phyloP scores from a whole-genome alignment of 352 stramenopile species.

The Globisporangium acanthophoron region DNA sequence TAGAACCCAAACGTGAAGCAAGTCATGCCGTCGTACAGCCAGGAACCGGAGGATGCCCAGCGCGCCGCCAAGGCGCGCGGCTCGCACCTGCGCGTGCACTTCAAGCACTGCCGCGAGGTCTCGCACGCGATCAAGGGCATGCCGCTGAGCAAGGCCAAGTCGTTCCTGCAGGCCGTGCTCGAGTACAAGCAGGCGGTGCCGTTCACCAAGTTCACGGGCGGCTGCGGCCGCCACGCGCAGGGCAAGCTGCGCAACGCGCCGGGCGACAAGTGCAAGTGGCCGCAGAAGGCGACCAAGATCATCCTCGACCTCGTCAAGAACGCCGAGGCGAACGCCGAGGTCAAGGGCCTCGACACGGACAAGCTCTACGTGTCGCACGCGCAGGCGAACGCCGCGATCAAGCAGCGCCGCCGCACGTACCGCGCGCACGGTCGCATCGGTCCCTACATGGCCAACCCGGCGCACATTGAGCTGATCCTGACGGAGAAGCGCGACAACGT shows the following conservation, averaged over 20 bases:
- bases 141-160: constrained; percentile 93
- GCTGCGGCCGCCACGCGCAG: constrained; percentile 96
- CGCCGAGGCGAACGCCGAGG: constrained; percentile 97
- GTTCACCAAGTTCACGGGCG: constrained; percentile 99
- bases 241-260: constrained; percentile 94
- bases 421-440: constrained; percentile 96
- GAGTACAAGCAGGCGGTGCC: constrained; percentile 97
- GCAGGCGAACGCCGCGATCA: constrained; percentile 97
- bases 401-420: constrained; percentile 99
- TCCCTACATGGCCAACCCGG: constrained; percentile 98
- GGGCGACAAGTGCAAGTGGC: constrained; percentile 98
- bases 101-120: constrained; percentile 99
- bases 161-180: constrained; percentile 95
- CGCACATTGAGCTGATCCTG: constrained; percentile 99
- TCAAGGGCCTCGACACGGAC: constrained; percentile 96
- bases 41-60: constrained; percentile 88
- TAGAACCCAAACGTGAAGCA: constrained; percentile 81
- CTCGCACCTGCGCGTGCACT: constrained; percentile 98
- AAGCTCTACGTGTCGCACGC: constrained; percentile 97
- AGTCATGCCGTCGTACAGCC: constrained; percentile 86
- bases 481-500: constrained; percentile 95
- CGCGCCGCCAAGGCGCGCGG: constrained; percentile 92
- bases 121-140: constrained; percentile 97
- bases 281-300: constrained; percentile 98
- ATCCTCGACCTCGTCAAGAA: constrained; percentile 99